Percentiles rank a stretch among this genome's conserved stretches.
Evolutionary conservation across 2,329 filamentous ascomycete species (phyloP).

Genomic region (Cytospora piceicola): DNA sequence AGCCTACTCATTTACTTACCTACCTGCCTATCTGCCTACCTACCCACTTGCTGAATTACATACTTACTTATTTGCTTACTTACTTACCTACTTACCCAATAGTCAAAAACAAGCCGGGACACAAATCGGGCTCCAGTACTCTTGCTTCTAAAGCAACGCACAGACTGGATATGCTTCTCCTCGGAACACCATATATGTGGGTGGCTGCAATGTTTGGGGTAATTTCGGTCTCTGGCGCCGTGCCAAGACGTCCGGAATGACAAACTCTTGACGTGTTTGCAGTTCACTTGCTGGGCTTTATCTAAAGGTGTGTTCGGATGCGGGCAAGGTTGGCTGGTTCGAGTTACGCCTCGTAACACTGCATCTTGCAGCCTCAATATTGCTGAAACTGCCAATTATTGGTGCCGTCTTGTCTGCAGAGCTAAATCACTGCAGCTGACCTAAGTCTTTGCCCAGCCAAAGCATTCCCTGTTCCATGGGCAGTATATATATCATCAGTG

Average conservation of each 20-base stretch:
- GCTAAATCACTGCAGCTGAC: conserved; percentile 2
- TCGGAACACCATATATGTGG: neutral
- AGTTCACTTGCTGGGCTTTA: conserved; percentile 2
- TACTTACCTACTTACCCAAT: too few relatives aligned
- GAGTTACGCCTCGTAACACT: conserved; percentile 10
- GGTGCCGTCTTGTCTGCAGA: neutral
- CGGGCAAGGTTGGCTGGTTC: conserved; percentile 12
- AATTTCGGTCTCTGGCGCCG: neutral
- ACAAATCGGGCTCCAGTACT: neutral
- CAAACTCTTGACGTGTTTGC: conserved; percentile 13
- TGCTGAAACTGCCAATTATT: conserved; percentile 14
- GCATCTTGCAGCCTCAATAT: conserved; percentile 16
- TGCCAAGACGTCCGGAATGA: conserved; percentile 1
- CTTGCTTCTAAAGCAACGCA: neutral
- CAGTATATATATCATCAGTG: neutral
- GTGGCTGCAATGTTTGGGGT: too few relatives aligned
- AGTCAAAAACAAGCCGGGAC: too few relatives aligned
- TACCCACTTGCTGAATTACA: too few relatives aligned
- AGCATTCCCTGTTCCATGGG: neutral
- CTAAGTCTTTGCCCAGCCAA: neutral
- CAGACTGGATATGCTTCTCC: too few relatives aligned
- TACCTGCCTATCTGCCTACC: too few relatives aligned
- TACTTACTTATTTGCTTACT: too few relatives aligned
- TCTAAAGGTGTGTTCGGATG: neutral
- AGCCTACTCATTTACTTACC: too few relatives aligned